Evolutionary conservation across 306 rosid genomes (phyloP), one percentile per base, ranked within the genome.

Genomic region (Sindora glabra): DNA sequence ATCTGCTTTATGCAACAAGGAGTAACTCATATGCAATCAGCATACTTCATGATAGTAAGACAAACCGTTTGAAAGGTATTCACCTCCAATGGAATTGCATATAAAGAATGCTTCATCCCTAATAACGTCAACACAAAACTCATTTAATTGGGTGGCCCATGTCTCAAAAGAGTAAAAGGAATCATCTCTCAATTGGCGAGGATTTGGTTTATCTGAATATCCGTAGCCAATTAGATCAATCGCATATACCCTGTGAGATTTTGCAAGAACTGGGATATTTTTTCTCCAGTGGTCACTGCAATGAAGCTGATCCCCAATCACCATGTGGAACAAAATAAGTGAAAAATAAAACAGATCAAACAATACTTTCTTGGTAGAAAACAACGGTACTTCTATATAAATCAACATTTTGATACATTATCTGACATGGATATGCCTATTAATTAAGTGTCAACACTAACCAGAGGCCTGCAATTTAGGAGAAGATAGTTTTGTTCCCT

Each of bases 261-360:
- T 76, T 48, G 88, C 89, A 57, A 91, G 95, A 67, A 54, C 79
- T 27, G 86, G 68, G 64, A 85, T 75, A 34, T 91, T 91, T 77
- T 91, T 88, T 75, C 95, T 81, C 98, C 98, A 87, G 56, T 87
- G 98, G 56, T 91, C 96, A 79, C 98, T 91, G 89, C 75, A 85
- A 62, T 40, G 44, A 77, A 74, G 55, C 48, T 56, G n/a, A 56
- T 24, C 73, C 70, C 59, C 39, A 59, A 24, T 71, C 39, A 79
- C 56, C 21, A 23, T 33, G 39, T 22, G 39, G 46, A 33, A 59
- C 71, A 74, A 47, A 46, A 47, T 41, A 62, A 34, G 34, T 10
- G 42, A 17, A 56, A 69, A 52, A 30, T 48, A 54, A 71, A 50
- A 65, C 14, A 60, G 62, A 64, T 45, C 59, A 50, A 69, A 27